A percentile compares a stretch with the other conserved stretches of the same genome.
Conservation (phyloP, 176 grass and related monocot species). For the Microstegium vimineum region DNA sequence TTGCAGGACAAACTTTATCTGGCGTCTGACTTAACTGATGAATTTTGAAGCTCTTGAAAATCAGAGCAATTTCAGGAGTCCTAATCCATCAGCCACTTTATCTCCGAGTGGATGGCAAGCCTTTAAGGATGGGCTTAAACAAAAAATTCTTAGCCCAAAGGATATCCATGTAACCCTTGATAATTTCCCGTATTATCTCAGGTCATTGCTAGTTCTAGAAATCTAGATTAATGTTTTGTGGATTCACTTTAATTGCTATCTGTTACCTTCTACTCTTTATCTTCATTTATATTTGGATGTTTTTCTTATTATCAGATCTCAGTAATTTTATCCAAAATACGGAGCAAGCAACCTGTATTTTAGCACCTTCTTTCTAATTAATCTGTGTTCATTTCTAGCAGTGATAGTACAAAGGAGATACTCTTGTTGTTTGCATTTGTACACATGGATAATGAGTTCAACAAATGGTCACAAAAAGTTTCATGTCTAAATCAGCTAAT, state of each 20-base stretch:
- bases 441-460: slow-evolving; percentile 48
- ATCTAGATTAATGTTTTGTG: not conserved
- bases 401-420: slow-evolving; percentile 50
- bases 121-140: slow-evolving; percentile 64
- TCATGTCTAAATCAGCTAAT: slow-evolving; percentile 63
- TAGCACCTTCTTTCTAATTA: not conserved
- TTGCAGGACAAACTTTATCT: slow-evolving; percentile 16
- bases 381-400: slow-evolving; percentile 27
- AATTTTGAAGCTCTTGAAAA: slow-evolving; percentile 39
- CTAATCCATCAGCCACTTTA: slow-evolving; percentile 16
- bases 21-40: slow-evolving; percentile 41
- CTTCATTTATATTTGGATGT: not conserved
- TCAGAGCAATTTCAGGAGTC: slow-evolving; percentile 31
- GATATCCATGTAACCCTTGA: slow-evolving; percentile 71
- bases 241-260: slow-evolving; percentile 9
- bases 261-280: too few species aligned
- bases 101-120: slow-evolving; percentile 28
- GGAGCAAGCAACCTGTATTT: not conserved
- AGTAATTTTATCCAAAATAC: not conserved
- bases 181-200: slow-evolving; percentile 79
- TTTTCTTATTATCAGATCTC: not conserved
- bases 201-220: slow-evolving; percentile 37
- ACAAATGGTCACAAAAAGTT: slow-evolving; percentile 28
- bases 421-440: slow-evolving; percentile 53
- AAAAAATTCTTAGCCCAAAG: slow-evolving; percentile 52